A percentile compares a stretch with the other conserved stretches of the same genome.
Evolutionary conservation across 176 grass and related monocot species (phyloP).

Genomic region (Avena insularis): DNA sequence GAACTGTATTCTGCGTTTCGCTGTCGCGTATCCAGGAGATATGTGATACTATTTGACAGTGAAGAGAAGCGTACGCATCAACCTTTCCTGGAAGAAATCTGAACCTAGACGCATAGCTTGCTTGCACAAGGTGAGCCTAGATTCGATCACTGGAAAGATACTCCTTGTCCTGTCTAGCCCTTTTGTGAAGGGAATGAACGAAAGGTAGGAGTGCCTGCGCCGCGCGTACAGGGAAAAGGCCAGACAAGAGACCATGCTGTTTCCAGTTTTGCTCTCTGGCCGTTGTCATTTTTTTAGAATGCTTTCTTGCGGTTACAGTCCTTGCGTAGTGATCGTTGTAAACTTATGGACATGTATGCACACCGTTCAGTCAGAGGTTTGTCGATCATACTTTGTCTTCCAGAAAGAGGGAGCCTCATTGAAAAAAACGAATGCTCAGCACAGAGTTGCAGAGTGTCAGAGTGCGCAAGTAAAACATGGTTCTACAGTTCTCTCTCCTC

Average conservation of each 20-base stretch:
- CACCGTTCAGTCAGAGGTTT: background rate
- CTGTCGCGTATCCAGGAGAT: slow-evolving; percentile 23
- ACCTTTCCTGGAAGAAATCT: slow-evolving; percentile 4
- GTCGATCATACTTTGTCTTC: too few relatives aligned
- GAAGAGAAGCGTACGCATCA: slow-evolving; percentile 8
- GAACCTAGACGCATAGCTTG: background rate
- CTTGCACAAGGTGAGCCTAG: background rate
- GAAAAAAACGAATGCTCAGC: too few relatives aligned
- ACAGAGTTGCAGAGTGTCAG: too few relatives aligned
- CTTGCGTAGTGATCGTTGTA: slow-evolving; percentile 12
- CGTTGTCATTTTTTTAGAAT: background rate
- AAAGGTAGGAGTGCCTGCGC: background rate
- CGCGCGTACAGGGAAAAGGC: slow-evolving; percentile 1
- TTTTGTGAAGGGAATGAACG: slow-evolving; percentile 3
- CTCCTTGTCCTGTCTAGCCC: background rate
- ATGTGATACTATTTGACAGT: background rate
- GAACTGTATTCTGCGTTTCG: background rate
- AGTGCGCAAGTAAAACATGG: too few relatives aligned
- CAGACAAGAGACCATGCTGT: background rate
- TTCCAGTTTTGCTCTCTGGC: background rate
- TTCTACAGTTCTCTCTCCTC: too few relatives aligned
- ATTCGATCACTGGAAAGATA: slow-evolving; percentile 30
- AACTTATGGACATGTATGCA: background rate
- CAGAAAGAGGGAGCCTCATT: too few relatives aligned
- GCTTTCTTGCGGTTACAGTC: background rate